Evolutionary conservation across 768 basidiomycete genomes (phyloP).

Genomic region (Tylopilus intermedius): DNA sequence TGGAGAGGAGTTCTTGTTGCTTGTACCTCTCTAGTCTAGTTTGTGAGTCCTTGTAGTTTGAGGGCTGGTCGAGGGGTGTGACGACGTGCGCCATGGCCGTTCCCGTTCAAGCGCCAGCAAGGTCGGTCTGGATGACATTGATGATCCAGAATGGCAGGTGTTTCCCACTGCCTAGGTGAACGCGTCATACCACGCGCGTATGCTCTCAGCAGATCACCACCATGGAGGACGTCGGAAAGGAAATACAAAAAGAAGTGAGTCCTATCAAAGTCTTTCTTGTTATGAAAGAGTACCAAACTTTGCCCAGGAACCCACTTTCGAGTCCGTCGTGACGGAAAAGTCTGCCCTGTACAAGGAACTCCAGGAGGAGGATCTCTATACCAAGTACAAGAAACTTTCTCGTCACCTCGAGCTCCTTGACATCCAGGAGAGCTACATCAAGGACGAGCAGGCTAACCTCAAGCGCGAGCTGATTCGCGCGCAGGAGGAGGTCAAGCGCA

Average conservation of each 20-base stretch:
- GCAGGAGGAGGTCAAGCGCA: conserved; percentile 98
- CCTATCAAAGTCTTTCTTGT: neutral
- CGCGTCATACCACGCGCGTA: conserved; percentile 22
- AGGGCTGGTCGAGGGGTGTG: conserved; percentile 81
- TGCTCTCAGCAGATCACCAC: conserved; percentile 15
- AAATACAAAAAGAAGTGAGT: conserved; percentile 73
- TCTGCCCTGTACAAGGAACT: conserved; percentile 80
- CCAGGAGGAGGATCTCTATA: conserved; percentile 89
- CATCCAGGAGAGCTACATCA: conserved; percentile 94
- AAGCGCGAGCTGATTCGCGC: conserved; percentile 97
- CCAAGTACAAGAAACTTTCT: conserved; percentile 94
- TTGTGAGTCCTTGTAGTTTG: conserved; percentile 96
- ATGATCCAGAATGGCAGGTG: conserved; percentile 20
- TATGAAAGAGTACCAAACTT: neutral
- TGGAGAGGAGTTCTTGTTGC: conserved; percentile 76
- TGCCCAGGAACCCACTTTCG: conserved; percentile 82
- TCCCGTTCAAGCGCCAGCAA: neutral
- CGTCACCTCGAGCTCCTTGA: conserved; percentile 94
- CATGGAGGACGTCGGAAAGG: conserved; percentile 91
- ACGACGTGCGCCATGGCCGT: conserved; percentile 81
- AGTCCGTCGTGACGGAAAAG: conserved; percentile 85
- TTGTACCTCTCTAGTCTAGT: conserved; percentile 69
- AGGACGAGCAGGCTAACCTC: conserved; percentile 96
- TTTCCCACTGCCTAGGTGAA: conserved; percentile 28
- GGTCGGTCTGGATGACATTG: neutral